A percentile compares a stretch with the other conserved stretches of the same genome.
Evolutionary conservation across 2,329 filamentous ascomycete genomes (phyloP).

Genomic region (Penicillium frequentans): DNA sequence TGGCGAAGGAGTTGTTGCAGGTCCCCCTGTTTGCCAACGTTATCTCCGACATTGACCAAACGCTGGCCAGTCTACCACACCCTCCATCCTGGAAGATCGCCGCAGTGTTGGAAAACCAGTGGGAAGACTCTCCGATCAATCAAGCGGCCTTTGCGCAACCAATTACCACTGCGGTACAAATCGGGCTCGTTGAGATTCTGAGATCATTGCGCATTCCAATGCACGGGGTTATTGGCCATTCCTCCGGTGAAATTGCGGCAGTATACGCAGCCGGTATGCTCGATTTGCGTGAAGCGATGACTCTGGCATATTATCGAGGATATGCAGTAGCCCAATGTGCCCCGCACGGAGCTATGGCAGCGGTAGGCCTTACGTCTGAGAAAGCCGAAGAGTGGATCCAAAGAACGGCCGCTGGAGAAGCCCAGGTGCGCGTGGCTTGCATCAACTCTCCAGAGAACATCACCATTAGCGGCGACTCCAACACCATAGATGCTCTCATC

Average conservation of each 20-base stretch:
- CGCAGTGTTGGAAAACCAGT: no score
- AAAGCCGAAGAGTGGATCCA: background rate
- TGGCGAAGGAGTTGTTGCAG: background rate
- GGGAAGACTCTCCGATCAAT: background rate
- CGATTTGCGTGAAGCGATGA: background rate
- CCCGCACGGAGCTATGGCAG: background rate
- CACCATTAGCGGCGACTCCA: background rate
- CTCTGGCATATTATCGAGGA: background rate
- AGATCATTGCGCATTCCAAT: background rate
- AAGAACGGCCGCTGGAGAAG: no score
- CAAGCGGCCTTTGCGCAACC: background rate
- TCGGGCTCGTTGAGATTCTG: background rate
- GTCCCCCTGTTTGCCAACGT: background rate
- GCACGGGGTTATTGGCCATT: background rate
- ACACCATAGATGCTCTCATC: background rate
- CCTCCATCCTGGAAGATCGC: background rate
- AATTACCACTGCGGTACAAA: background rate
- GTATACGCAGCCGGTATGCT: background rate
- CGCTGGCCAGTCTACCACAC: background rate
- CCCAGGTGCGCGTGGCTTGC: background rate
- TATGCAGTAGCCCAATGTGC: background rate
- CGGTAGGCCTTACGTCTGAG: background rate
- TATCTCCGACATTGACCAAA: background rate
- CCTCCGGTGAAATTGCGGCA: background rate
- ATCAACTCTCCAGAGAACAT: background rate